Conservation (phyloP, 2,329 filamentous ascomycete species). For the Microsporum canis region DNA sequence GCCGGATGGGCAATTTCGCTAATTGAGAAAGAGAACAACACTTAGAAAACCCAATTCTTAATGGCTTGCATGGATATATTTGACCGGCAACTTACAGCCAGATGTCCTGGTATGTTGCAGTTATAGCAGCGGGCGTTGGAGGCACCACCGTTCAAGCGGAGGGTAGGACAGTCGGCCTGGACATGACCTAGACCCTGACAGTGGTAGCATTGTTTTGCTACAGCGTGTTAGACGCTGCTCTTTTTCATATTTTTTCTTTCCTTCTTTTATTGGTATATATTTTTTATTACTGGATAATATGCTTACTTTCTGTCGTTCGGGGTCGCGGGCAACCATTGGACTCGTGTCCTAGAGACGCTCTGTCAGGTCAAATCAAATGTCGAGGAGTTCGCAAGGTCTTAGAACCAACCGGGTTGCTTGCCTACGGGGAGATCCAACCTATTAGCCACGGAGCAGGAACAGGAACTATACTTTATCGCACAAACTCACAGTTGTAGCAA, state of each 20-base stretch:
- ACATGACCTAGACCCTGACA: conserved; percentile 97
- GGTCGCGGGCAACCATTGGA: conserved; percentile 95
- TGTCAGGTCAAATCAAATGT: background rate
- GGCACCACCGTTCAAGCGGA: conserved; percentile 72
- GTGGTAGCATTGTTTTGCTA: conserved; percentile 97
- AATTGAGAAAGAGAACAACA: conserved; percentile 2
- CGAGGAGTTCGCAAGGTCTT: background rate
- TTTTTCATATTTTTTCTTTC: background rate
- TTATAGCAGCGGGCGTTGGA: conserved; percentile 88
- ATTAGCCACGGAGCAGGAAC: background rate
- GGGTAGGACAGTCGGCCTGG: conserved; percentile 95
- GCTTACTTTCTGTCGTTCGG: conserved; percentile 78
- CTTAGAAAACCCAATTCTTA: background rate
- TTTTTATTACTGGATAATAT: conserved; percentile 8
- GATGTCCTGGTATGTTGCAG: conserved; percentile 83
- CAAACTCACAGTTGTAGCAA: conserved; percentile 89
- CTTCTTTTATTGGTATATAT: background rate
- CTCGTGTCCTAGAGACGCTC: conserved; percentile 59
- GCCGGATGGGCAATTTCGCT: conserved; percentile 16
- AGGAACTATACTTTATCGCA: conserved; percentile 4
- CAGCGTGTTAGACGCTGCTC: conserved; percentile 4
- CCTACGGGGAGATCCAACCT: conserved; percentile 19
- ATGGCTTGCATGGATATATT: background rate
- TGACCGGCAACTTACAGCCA: conserved; percentile 55
- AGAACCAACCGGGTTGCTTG: conserved; percentile 36